Conservation (phyloP, 768 basidiomycete genomes). For the Favolaschia claudopus region DNA sequence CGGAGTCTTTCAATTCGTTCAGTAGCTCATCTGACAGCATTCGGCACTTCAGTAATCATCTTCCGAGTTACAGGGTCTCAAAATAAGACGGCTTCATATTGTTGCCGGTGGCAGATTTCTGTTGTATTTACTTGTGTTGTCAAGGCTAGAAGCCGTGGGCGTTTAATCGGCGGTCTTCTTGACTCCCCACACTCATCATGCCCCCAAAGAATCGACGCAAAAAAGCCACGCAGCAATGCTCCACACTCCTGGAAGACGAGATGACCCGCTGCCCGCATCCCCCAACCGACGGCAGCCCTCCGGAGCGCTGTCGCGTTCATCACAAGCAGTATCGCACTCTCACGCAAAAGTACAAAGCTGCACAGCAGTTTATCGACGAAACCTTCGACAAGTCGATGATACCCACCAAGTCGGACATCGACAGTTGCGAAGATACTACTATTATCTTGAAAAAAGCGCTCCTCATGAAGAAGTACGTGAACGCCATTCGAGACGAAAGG, state of each 20-base stretch:
- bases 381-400: conserved; percentile 18
- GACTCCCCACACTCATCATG: too few relatives aligned
- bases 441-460: conserved; percentile 28
- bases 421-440: conserved; percentile 16
- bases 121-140: too few relatives aligned
- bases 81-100: too few relatives aligned
- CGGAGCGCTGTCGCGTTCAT: conserved; percentile 33
- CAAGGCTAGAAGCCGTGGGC: too few relatives aligned
- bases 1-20: too few relatives aligned
- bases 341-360: conserved; percentile 36
- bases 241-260: conserved; percentile 29
- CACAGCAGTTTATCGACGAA: conserved; percentile 33
- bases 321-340: conserved; percentile 34
- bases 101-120: too few relatives aligned
- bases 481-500: conserved; percentile 41
- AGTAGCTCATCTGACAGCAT: too few relatives aligned
- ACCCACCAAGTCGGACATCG: conserved; percentile 28
- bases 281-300: conserved; percentile 30
- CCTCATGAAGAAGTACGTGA: conserved; percentile 36
- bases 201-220: background rate
- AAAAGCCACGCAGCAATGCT: background rate
- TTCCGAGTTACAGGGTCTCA: too few relatives aligned
- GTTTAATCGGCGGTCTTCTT: too few relatives aligned
- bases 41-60: too few relatives aligned
- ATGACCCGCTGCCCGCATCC: conserved; percentile 30